A percentile compares a stretch with the other conserved stretches of the same genome.
Evolutionary conservation across 176 grass and related monocot genomes (phyloP).

Genomic region (Ensete glaucum): DNA sequence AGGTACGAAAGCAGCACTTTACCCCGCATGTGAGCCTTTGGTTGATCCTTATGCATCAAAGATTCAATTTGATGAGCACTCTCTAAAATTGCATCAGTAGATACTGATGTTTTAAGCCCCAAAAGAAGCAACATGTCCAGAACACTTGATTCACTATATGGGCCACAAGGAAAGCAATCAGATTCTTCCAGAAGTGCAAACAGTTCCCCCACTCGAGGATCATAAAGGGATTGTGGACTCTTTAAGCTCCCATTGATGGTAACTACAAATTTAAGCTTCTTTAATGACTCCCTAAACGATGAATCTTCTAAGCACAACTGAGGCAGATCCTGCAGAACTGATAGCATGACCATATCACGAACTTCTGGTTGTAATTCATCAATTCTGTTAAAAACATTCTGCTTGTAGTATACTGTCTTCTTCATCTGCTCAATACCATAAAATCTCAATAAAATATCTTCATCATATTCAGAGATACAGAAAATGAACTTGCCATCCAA

Average conservation of each 20-base stretch:
- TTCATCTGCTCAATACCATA: slow-evolving; percentile 65
- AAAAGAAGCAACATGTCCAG: slow-evolving; percentile 83
- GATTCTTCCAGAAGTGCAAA: slow-evolving; percentile 88
- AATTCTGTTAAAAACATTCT: slow-evolving; percentile 58
- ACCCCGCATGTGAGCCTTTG: slow-evolving; percentile 75
- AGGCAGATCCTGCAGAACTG: slow-evolving; percentile 84
- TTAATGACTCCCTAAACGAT: slow-evolving; percentile 70
- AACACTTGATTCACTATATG: slow-evolving; percentile 67
- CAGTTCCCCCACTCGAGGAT: slow-evolving; percentile 89
- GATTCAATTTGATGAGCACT: slow-evolving; percentile 85
- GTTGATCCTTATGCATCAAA: slow-evolving; percentile 74
- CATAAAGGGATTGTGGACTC: slow-evolving; percentile 87
- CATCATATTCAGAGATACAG: slow-evolving; percentile 50
- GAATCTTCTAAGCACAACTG: slow-evolving; percentile 76
- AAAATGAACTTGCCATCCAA: slow-evolving; percentile 62
- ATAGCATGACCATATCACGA: slow-evolving; percentile 69
- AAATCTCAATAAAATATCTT: slow-evolving; percentile 83
- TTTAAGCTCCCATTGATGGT: slow-evolving; percentile 58
- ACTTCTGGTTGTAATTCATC: slow-evolving; percentile 48
- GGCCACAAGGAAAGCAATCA: slow-evolving; percentile 66
- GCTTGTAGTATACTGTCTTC: slow-evolving; percentile 71
- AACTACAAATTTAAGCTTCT: slow-evolving; percentile 65
- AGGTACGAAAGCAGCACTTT: slow-evolving; percentile 92
- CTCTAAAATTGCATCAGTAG: slow-evolving; percentile 63
- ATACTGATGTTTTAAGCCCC: slow-evolving; percentile 73